Conservation (phyloP, 441 rosid species). For the Capsella rubella region DNA sequence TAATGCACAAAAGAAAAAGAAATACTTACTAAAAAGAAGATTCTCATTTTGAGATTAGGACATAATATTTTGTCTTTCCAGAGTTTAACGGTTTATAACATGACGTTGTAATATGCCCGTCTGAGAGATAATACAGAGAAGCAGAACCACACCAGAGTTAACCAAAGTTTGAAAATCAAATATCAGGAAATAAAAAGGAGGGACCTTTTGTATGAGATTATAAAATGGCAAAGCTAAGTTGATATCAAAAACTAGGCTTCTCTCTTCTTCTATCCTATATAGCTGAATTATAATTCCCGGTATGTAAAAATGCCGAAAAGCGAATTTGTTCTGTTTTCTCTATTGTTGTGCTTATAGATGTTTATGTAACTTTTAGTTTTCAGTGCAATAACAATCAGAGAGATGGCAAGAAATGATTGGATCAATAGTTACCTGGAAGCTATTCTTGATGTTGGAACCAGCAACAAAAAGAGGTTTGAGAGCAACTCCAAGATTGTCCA, state of each 20-base stretch:
- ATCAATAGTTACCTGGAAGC: slow-evolving; percentile 94
- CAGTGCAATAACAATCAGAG: slow-evolving; percentile 22
- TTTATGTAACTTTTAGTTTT: slow-evolving; percentile 25
- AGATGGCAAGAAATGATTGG: slow-evolving; percentile 94
- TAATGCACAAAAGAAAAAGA: slow-evolving; percentile 19
- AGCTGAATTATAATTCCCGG: slow-evolving; percentile 23
- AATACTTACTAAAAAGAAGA: slow-evolving; percentile 38
- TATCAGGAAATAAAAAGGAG: slow-evolving; percentile 27
- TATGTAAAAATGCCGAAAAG: slow-evolving; percentile 27
- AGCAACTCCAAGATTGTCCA: slow-evolving; percentile 56
- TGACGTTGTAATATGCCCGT: slow-evolving; percentile 42
- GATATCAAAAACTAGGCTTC: slow-evolving; percentile 38
- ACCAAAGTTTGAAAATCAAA: slow-evolving; percentile 23
- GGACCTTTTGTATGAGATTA: slow-evolving; percentile 45
- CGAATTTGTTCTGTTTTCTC: neutral
- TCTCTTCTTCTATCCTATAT: slow-evolving; percentile 19
- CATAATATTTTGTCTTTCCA: slow-evolving; percentile 39
- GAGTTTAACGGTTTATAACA: slow-evolving; percentile 39
- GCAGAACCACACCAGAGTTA: slow-evolving; percentile 41
- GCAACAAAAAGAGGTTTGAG: slow-evolving; percentile 55
- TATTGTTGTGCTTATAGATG: slow-evolving; percentile 17
- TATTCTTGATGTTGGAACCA: slow-evolving; percentile 79
- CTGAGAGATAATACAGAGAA: slow-evolving; percentile 43
- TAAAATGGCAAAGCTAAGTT: slow-evolving; percentile 41
- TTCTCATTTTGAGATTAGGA: slow-evolving; percentile 38